A percentile compares a stretch with the other conserved stretches of the same genome.
phyloP scores from a whole-genome alignment of 225 moss, liverwort and hornwort genomes.

The Sphagnum tenellum region DNA sequence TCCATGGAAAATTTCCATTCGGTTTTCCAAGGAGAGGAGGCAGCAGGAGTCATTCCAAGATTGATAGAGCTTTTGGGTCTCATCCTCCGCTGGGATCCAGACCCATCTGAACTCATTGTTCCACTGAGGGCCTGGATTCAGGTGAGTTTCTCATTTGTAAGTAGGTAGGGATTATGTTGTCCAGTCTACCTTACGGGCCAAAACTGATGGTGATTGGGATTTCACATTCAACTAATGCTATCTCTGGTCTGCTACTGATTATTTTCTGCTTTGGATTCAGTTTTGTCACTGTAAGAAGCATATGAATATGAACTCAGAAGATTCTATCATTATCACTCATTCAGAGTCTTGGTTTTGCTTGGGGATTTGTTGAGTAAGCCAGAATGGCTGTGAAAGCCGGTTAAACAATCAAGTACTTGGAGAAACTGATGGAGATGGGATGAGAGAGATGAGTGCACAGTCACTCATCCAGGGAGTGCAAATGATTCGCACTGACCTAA shows the following conservation, averaged over 20 bases:
- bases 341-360: too few relatives aligned
- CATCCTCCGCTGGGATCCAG: constrained; percentile 34
- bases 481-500: constrained; percentile 22
- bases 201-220: too few relatives aligned
- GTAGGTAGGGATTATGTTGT: too few relatives aligned
- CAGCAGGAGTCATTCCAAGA: constrained; percentile 19
- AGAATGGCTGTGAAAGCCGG: constrained; percentile 27
- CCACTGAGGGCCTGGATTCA: constrained; percentile 34
- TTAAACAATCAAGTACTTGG: constrained; percentile 21
- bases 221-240: too few relatives aligned
- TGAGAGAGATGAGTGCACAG: constrained; percentile 24
- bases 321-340: too few relatives aligned
- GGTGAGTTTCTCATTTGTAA: constrained; percentile 7
- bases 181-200: too few relatives aligned
- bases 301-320: too few relatives aligned
- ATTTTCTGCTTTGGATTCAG: too few relatives aligned
- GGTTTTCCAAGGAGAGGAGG: constrained; percentile 19
- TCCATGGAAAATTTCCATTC: constrained; percentile 34
- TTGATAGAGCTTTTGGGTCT: constrained; percentile 35
- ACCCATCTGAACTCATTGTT: constrained; percentile 15
- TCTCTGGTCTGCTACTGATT: too few relatives aligned
- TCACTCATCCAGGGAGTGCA: constrained; percentile 18
- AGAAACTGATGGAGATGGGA: constrained; percentile 13
- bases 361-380: too few relatives aligned
- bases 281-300: too few relatives aligned